These are phyloP conservation scores for Kodamaea derodonti DNA, from an alignment of 1,139 yeast species.

Conservation along the genomic window DNA sequence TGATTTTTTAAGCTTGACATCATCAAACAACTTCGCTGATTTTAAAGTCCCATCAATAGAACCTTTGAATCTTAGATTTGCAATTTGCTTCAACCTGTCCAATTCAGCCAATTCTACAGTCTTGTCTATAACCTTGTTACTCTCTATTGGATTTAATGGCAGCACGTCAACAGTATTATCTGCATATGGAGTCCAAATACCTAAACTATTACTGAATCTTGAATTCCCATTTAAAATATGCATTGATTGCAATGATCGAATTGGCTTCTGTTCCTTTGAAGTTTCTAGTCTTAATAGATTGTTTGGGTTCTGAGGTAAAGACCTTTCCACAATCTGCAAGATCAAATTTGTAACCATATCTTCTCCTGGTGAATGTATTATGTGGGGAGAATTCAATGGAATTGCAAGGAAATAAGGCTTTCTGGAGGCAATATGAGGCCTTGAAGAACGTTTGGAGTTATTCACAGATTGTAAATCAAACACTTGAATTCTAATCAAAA, in stretches of 20 bases:
- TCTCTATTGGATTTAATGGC: slow-evolving; percentile 47
- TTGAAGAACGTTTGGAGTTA: slow-evolving; percentile 12
- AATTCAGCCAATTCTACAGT: slow-evolving; percentile 7
- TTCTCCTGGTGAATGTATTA: slow-evolving; percentile 54
- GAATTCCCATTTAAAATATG: slow-evolving; percentile 58
- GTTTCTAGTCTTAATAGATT: slow-evolving; percentile 26
- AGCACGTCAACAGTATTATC: slow-evolving; percentile 58
- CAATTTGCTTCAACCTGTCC: slow-evolving; percentile 29
- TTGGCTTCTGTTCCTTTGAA: slow-evolving; percentile 38
- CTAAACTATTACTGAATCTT: slow-evolving; percentile 55
- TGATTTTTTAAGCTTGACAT: slow-evolving; percentile 16
- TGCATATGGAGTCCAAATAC: slow-evolving; percentile 71
- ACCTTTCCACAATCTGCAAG: slow-evolving; percentile 54
- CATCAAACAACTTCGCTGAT: slow-evolving; percentile 36
- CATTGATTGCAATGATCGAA: slow-evolving; percentile 52
- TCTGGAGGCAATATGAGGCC: slow-evolving; percentile 47
- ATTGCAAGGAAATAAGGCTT: slow-evolving; percentile 63
- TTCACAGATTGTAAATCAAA: slow-evolving; percentile 47
- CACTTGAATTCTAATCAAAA: slow-evolving; percentile 62
- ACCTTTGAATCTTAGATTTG: slow-evolving; percentile 60
- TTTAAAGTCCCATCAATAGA: slow-evolving; percentile 27
- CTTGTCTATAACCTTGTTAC: slow-evolving; percentile 5
- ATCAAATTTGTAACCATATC: slow-evolving; percentile 50
- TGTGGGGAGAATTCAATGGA: slow-evolving; percentile 63
- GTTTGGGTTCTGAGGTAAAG: slow-evolving; percentile 40